Evolutionary conservation across 2,329 filamentous ascomycete species (phyloP).

Genomic region (Myotisia sp.): DNA sequence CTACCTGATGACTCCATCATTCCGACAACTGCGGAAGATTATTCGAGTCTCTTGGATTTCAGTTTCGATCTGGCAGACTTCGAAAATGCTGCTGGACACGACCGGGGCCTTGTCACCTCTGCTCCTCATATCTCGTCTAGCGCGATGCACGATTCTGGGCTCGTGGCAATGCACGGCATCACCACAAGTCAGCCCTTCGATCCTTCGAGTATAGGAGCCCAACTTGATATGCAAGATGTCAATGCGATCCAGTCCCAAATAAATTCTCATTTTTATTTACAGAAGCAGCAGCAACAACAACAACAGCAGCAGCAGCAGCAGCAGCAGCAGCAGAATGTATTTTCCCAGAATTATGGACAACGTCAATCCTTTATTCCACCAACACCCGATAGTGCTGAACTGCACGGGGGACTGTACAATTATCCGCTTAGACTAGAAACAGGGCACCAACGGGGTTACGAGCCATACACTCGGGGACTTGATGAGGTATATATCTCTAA

Average conservation of each 20-base stretch:
- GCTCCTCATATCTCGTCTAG: conserved; percentile 11
- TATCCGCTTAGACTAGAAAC: conserved; percentile 28
- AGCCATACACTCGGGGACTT: conserved; percentile 29
- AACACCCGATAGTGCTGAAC: conserved; percentile 36
- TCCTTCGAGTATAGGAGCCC: conserved; percentile 6
- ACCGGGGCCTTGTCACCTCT: conserved; percentile 23
- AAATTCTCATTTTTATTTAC: conserved; percentile 7
- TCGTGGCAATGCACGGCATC: conserved; percentile 8
- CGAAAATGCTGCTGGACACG: conserved; percentile 20
- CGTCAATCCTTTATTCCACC: conserved; percentile 28
- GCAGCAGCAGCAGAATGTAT: conserved; percentile 15
- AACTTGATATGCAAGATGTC: conserved; percentile 9
- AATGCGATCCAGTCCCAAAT: conserved; percentile 5
- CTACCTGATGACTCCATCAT: conserved; percentile 28
- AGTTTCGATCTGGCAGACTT: conserved; percentile 33
- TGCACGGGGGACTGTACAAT: conserved; percentile 30
- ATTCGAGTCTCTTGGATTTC: conserved; percentile 37
- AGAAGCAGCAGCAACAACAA: conserved; percentile 12
- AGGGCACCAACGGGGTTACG: conserved; percentile 30
- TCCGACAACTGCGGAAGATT: conserved; percentile 30
- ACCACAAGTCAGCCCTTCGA: conserved; percentile 7
- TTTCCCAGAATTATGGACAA: conserved; percentile 11
- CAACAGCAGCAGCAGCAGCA: conserved; percentile 17
- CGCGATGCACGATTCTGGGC: conserved; percentile 9
- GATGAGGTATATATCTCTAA: too few species aligned